A percentile compares a stretch with the other conserved stretches of the same genome.
phyloP scores from a whole-genome alignment of 306 rosid genomes.

The Fragaria ananassa region DNA sequence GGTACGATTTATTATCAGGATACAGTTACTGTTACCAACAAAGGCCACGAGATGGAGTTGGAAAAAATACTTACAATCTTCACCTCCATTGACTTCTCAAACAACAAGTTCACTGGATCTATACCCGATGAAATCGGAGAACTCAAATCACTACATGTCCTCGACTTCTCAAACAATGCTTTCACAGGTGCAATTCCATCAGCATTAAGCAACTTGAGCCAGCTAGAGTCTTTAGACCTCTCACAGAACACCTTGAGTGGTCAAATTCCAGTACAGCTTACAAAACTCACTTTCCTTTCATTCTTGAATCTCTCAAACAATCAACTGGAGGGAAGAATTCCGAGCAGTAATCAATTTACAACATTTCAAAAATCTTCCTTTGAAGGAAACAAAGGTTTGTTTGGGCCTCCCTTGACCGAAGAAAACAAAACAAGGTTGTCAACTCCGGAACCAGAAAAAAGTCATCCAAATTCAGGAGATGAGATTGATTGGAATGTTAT shows the following conservation, averaged over 20 bases:
- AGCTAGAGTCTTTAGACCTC: constrained; percentile 37
- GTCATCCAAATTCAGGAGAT: background rate
- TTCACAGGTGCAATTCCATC: constrained; percentile 26
- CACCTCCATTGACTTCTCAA: constrained; percentile 31
- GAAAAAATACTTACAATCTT: constrained; percentile 29
- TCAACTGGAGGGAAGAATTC: constrained; percentile 24
- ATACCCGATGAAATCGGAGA: constrained; percentile 18
- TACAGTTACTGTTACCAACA: constrained; percentile 5
- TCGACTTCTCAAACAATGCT: constrained; percentile 34
- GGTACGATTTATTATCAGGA: constrained; percentile 9
- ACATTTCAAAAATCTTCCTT: constrained; percentile 7
- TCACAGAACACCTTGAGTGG: constrained; percentile 24
- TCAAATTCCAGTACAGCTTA: constrained; percentile 19
- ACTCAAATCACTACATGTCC: constrained; percentile 15
- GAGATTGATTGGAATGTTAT: background rate
- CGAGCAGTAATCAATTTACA: background rate
- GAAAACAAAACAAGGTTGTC: background rate
- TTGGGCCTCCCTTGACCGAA: constrained; percentile 24
- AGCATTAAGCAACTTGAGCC: constrained; percentile 15
- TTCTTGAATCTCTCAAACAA: constrained; percentile 28
- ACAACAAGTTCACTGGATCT: constrained; percentile 22
- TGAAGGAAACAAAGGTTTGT: constrained; percentile 22
- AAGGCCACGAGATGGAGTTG: constrained; percentile 25
- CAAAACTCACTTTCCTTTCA: constrained; percentile 21
- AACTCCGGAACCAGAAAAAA: no score